A percentile compares a stretch with the other conserved stretches of the same genome.
phyloP scores from a whole-genome alignment of 2,329 filamentous ascomycete species.

The Aspergillus ochraceus region DNA sequence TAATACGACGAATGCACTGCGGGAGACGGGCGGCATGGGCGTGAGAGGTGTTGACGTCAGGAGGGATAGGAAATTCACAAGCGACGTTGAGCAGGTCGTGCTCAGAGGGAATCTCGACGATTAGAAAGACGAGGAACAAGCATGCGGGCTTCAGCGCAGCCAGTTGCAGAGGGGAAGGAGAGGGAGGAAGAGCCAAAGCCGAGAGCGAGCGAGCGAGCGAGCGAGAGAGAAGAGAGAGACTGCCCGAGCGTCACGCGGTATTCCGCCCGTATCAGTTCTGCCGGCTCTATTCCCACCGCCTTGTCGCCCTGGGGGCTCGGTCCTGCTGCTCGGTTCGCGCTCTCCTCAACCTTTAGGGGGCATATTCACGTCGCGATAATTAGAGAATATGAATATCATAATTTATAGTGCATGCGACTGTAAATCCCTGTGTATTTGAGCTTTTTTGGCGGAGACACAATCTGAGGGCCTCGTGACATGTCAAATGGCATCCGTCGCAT shows the following conservation, averaged over 20 bases:
- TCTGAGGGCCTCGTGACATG: not conserved
- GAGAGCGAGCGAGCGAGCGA: not conserved
- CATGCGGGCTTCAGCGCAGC: not conserved
- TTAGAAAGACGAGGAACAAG: not conserved
- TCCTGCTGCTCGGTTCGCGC: not conserved
- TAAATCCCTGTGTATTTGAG: not conserved
- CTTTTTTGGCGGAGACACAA: not conserved
- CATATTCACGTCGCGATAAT: not conserved
- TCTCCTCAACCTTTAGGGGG: not conserved
- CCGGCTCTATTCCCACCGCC: conserved; percentile 10
- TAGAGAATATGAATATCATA: not conserved
- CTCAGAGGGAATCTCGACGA: conserved; percentile 1
- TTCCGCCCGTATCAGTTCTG: conserved; percentile 16
- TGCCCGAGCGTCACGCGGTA: conserved; percentile 12
- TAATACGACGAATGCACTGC: conserved; percentile 33
- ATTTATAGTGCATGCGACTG: not conserved
- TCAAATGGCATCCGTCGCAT: not conserved
- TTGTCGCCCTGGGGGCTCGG: not conserved
- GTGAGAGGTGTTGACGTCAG: conserved; percentile 20
- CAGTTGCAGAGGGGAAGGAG: conserved; percentile 11
- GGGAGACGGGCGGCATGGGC: conserved; percentile 34
- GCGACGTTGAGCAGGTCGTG: conserved; percentile 8
- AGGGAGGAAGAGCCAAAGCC: conserved; percentile 11
- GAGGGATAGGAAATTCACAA: conserved; percentile 5
- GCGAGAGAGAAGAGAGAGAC: conserved; percentile 4